phyloP scores from a whole-genome alignment of 208 protist species.

The Wallacemonas collosoma region DNA sequence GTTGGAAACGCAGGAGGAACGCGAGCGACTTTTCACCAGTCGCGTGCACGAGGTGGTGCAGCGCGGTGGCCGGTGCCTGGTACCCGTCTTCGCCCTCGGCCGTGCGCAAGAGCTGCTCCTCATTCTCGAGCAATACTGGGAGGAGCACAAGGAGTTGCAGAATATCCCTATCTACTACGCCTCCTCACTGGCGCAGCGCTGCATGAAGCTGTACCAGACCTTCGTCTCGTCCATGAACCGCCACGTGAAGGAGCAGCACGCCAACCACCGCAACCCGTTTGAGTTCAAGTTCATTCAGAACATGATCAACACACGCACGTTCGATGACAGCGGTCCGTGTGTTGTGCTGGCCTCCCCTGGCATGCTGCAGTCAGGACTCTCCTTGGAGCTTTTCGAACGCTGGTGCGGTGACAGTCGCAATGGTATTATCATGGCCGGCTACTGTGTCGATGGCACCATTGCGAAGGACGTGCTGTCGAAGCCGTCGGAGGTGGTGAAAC shows the following conservation, averaged over 20 bases:
- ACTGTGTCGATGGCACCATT: constrained; percentile 98
- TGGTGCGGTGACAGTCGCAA: constrained; percentile 97
- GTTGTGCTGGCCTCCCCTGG: constrained; percentile 96
- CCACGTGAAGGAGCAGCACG: constrained; percentile 92
- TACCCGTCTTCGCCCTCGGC: constrained; percentile 99
- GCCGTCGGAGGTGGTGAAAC: constrained; percentile 88
- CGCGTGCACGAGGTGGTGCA: constrained; percentile 93
- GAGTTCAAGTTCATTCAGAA: constrained; percentile 97
- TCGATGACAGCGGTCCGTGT: constrained; percentile 94
- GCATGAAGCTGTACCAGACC: constrained; percentile 97
- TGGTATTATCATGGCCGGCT: constrained; percentile 97
- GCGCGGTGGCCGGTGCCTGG: constrained; percentile 96
- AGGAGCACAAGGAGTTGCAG: constrained; percentile 96
- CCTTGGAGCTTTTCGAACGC: constrained; percentile 97
- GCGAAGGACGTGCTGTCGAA: constrained; percentile 92
- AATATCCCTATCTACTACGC: constrained; percentile 99
- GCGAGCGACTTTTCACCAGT: constrained; percentile 95
- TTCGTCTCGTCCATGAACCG: constrained; percentile 99
- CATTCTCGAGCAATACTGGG: constrained; percentile 99
- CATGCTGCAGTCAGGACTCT: constrained; percentile 98
- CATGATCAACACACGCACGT: constrained; percentile 87
- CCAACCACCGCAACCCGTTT: constrained; percentile 96
- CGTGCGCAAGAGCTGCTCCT: constrained; percentile 98
- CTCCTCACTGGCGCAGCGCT: constrained; percentile 97
- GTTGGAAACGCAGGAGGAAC: constrained; percentile 94